phyloP scores from a whole-genome alignment of 106 monocot species.

The Dioscorea dumetorum region DNA sequence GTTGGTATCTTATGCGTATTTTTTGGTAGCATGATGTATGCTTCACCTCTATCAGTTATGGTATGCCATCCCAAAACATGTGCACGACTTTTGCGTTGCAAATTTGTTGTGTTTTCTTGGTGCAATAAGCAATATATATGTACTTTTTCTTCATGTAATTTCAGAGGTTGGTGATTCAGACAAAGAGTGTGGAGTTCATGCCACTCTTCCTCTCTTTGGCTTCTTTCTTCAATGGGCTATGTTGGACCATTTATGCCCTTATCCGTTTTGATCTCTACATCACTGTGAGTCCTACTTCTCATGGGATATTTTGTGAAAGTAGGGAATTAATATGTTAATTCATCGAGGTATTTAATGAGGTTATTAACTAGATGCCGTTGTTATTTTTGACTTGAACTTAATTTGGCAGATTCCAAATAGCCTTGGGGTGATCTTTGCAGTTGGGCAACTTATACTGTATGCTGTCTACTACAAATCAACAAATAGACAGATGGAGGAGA shows the following conservation, averaged over 20 bases:
- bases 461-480: conserved; percentile 40
- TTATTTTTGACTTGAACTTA: background rate
- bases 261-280: conserved; percentile 73
- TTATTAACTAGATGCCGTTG: background rate
- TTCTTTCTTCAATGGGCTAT: conserved; percentile 63
- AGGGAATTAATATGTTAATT: too few relatives aligned
- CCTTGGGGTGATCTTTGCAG: conserved; percentile 36
- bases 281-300: conserved; percentile 31
- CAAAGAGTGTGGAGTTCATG: conserved; percentile 90
- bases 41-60: conserved; percentile 70
- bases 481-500: conserved; percentile 14
- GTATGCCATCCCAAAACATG: conserved; percentile 11
- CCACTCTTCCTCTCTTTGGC: conserved; percentile 65
- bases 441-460: conserved; percentile 31
- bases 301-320: too few relatives aligned
- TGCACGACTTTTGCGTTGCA: background rate
- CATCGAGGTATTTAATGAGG: background rate
- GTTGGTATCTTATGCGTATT: conserved; percentile 64
- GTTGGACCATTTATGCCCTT: conserved; percentile 78
- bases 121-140: background rate
- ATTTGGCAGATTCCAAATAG: conserved; percentile 55
- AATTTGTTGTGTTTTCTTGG: background rate
- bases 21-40: conserved; percentile 66
- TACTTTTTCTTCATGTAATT: background rate
- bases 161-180: conserved; percentile 78